phyloP scores from a whole-genome alignment of 169 alveolate species.

The Perkinsus marinus region DNA sequence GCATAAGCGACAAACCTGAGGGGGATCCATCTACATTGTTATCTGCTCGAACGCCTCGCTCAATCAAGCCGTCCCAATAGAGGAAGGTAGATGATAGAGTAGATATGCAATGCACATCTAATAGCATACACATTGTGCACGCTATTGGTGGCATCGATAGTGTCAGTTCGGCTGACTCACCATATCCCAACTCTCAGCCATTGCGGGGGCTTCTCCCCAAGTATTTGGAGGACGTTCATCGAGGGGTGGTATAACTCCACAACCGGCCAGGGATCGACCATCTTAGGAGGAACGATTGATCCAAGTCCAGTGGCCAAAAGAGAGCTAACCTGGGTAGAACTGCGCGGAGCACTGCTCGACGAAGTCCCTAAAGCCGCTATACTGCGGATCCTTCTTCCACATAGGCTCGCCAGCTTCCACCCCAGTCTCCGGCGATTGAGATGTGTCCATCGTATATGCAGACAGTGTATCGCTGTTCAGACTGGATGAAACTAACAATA shows the following conservation, averaged over 20 bases:
- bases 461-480: not conserved
- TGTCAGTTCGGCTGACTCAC: not conserved
- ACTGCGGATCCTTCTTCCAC: not conserved
- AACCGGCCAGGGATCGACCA: not conserved
- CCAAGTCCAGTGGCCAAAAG: no score
- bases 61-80: no score
- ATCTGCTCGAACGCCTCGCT: no score
- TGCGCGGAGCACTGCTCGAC: not conserved
- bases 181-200: not conserved
- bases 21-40: no score
- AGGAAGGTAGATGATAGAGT: no score
- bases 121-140: no score
- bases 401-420: not conserved
- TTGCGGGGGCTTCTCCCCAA: not conserved
- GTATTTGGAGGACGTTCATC: not conserved
- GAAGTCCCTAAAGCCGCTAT: not conserved
- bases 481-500: not conserved
- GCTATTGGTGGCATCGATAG: no score
- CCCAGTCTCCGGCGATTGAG: not conserved
- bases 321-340: not conserved
- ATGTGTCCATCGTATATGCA: not conserved
- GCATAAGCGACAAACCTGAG: not conserved
- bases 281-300: not conserved
- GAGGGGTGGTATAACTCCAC: not conserved
- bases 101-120: no score